Evolutionary conservation across 192 early-diverging fungal genomes (phyloP).

Genomic region (Backusella luteola): DNA sequence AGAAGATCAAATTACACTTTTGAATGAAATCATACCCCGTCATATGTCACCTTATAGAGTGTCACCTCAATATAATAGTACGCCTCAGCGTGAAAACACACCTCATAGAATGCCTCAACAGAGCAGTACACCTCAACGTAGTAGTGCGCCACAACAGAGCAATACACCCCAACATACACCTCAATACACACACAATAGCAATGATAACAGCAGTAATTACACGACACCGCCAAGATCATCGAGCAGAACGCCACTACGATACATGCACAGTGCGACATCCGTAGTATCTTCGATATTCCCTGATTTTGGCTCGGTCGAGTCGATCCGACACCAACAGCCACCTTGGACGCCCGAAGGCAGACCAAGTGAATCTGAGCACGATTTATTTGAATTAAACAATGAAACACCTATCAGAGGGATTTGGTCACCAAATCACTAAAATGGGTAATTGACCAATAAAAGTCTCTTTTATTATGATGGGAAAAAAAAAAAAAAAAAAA

Average conservation of each 20-base stretch:
- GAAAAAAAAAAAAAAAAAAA: background rate
- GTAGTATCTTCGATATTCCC: background rate
- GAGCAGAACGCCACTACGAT: background rate
- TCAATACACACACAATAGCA: background rate
- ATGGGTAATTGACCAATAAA: background rate
- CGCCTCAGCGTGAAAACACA: too few species aligned
- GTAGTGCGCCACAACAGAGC: too few species aligned
- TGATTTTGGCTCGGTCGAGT: background rate
- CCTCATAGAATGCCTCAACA: too few species aligned
- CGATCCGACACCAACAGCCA: background rate
- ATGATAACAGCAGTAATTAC: background rate
- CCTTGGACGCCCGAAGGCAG: background rate
- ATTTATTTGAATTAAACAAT: background rate
- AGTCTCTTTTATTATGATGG: background rate
- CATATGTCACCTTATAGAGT: background rate
- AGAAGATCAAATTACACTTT: background rate
- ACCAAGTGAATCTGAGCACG: background rate
- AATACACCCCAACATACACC: background rate
- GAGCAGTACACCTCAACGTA: too few species aligned
- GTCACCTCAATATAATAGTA: too few species aligned
- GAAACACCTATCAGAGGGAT: background rate
- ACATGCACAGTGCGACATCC: background rate
- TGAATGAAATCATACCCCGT: background rate
- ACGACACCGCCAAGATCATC: background rate
- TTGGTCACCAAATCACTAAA: background rate